Percentiles rank a stretch among this genome's conserved stretches.
Conservation (phyloP, 148 eudicot genomes). For the Heliosperma pusillum region DNA sequence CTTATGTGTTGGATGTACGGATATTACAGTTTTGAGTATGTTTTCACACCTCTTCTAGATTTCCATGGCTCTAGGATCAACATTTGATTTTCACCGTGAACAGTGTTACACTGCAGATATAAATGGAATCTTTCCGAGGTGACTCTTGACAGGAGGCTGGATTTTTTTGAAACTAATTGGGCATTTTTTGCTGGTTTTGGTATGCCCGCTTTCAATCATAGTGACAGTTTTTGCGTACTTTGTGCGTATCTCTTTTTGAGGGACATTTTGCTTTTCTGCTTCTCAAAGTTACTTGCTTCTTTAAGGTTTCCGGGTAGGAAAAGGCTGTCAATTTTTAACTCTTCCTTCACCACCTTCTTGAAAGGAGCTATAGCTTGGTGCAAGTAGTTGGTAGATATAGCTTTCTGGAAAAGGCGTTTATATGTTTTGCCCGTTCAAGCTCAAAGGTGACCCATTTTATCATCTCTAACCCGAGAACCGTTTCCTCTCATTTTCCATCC, state of each 20-base stretch:
- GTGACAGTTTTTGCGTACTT: not conserved
- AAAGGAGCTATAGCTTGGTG: too few relatives aligned
- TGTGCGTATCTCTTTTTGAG: constrained; percentile 9
- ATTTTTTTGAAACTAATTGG: constrained; percentile 97
- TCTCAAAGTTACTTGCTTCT: not conserved
- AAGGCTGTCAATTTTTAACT: too few relatives aligned
- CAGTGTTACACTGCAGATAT: constrained; percentile 46
- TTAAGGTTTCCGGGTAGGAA: not conserved
- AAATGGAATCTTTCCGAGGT: constrained; percentile 95
- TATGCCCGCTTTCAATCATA: constrained; percentile 22
- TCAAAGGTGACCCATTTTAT: too few relatives aligned
- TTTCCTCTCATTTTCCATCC: too few relatives aligned
- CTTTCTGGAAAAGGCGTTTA: too few relatives aligned
- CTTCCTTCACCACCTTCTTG: too few relatives aligned
- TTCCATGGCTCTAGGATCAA: constrained; percentile 5
- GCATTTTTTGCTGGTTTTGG: constrained; percentile 99
- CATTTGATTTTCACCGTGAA: constrained; percentile 15
- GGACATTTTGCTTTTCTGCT: not conserved
- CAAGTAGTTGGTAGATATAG: too few relatives aligned
- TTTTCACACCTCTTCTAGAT: constrained; percentile 21
- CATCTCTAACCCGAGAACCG: too few relatives aligned
- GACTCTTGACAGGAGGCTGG: constrained; percentile 78
- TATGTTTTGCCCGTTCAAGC: too few relatives aligned
- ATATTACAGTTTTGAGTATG: constrained; percentile 96
- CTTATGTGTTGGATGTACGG: constrained; percentile 98